Evolutionary conservation across 2,329 filamentous ascomycete genomes (phyloP), one percentile per base, ranked within the genome.

Genomic region (Stachybotrys chlorohalonatus): DNA sequence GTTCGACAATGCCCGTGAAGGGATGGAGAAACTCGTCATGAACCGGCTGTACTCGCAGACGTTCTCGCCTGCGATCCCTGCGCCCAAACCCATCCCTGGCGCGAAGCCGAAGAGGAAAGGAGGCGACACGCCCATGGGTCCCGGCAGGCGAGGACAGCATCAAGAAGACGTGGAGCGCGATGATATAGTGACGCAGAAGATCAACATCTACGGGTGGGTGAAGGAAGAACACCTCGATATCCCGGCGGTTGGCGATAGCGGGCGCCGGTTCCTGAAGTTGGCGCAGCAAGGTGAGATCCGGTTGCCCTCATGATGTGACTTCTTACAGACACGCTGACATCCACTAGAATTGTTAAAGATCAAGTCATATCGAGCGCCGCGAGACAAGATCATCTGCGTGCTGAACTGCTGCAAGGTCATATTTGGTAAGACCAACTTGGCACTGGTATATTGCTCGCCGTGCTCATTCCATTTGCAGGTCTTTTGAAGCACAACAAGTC

Each of bases 21-120:
- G 94, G 39, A 99, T 99, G 94, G 94, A 99, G 75, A 99, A 99
- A 70, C 80, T 99, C 5, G 95, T 99, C 61, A 99, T 99, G 95
- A 99, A 99, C 68, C 80, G 95, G 55, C 75, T 99, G 5, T 99
- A 99, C 70, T 84, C 85, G 1, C 94, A 99, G 70, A 97, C 94
- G 0, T 99, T 99, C 68, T 96, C 93, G 0, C 94, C 94, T 0
- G 90, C 90, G 13, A 99, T 99, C 59, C 84, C 90, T 4, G 80
- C 90, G 1, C 87, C 90, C 4, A 87, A 90, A 57, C 86, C 86
- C 2, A 80, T 87, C 42, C 81, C 87, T 30, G 84, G 83, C 17
- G 80, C 82, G 39, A 85, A 87, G 68, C 81, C 85, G 30, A 85
- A 83, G 70, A 77, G 84, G 63, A 85, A 84, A 68, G 84, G 84